Conservation (phyloP, 257 asterid species). For the Petunia axillaris region DNA sequence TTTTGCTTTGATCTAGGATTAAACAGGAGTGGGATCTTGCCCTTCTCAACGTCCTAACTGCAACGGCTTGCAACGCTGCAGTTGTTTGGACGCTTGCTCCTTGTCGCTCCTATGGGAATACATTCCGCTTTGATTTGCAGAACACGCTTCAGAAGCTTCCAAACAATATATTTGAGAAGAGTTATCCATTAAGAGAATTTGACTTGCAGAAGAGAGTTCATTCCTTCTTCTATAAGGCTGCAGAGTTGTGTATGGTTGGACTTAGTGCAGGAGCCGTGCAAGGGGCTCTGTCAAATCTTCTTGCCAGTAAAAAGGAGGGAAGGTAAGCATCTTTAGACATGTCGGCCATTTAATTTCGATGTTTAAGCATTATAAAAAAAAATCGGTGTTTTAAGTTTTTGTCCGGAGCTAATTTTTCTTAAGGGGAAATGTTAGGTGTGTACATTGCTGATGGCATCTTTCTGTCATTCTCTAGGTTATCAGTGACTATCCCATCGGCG, state of each 20-base stretch:
- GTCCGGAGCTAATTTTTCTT: conserved; percentile 2
- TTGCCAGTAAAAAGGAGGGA: conserved; percentile 87
- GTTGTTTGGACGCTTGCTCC: conserved; percentile 98
- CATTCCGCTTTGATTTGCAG: conserved; percentile 92
- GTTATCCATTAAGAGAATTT: conserved; percentile 89
- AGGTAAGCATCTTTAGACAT: conserved; percentile 49
- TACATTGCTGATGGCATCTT: neutral
- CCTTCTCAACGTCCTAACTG: conserved; percentile 86
- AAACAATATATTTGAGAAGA: conserved; percentile 84
- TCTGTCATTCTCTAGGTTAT: conserved; percentile 53
- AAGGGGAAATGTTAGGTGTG: neutral
- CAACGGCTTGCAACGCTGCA: conserved; percentile 86
- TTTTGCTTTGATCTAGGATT: conserved; percentile 54
- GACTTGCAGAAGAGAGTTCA: conserved; percentile 85
- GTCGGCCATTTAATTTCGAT: neutral
- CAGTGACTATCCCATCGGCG: conserved; percentile 81
- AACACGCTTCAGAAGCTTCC: conserved; percentile 98
- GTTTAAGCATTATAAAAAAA: too few species aligned
- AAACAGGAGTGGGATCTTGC: conserved; percentile 99
- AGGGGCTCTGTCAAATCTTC: conserved; percentile 77
- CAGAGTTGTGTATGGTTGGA: conserved; percentile 93
- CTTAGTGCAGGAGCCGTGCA: conserved; percentile 90
- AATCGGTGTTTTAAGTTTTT: neutral
- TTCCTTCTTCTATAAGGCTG: conserved; percentile 90
- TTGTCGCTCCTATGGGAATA: conserved; percentile 94